Base-by-base conservation (phyloP, 2,329 filamentous ascomycete genomes). In the Epichloe amarillans region DNA sequence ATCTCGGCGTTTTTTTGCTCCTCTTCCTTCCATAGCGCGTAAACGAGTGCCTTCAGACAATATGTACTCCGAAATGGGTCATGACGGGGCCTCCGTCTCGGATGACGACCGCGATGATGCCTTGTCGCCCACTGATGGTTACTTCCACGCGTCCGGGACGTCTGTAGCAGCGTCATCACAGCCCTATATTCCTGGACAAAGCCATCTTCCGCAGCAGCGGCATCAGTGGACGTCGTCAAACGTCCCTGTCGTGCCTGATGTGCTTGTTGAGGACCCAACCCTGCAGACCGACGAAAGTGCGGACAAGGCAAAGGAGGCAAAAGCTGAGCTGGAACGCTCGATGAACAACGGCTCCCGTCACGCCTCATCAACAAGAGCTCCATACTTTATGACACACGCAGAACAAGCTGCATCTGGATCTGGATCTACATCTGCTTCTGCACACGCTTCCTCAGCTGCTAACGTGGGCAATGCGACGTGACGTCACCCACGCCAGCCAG, bases 61-160 rank as follows among this genome's bases (percentile, higher is more conserved):
- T 54, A 61, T 74, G 54, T 72, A 73, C 64, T 71, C 70, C 52
- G 65, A 62, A 40, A 48, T 48, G 47, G 52, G 49, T 19, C 47
- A 53, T 30, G 55, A 61, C 49, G 37, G 15, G 19, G 43, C 42
- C 4, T 50, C 19, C 17, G 67, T 70, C 61, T 68, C 69, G 46
- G 63, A 62, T 52, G 61, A 67, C 39, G 58, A 68, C 43, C 38
- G 33, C 14, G 59, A 62, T 49, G 63, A 68, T 50, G 63, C 64
- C 40, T 62, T 75, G 51, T 76, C 73, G 33, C 74, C 74, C 39
- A 69, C 72, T n/a, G 72, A 77, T 53, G 74, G 73, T 37, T 75
- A 75, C 67, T 77, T 77, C 59, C 66, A 67, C 57, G 64, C 66
- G 60, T 69, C 68, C 30, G 66, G 64, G 51, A 54, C 54, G 47